A percentile compares a stretch with the other conserved stretches of the same genome.
phyloP scores from a whole-genome alignment of 1,139 yeast genomes.

The Magnusiomyces fungicola region DNA sequence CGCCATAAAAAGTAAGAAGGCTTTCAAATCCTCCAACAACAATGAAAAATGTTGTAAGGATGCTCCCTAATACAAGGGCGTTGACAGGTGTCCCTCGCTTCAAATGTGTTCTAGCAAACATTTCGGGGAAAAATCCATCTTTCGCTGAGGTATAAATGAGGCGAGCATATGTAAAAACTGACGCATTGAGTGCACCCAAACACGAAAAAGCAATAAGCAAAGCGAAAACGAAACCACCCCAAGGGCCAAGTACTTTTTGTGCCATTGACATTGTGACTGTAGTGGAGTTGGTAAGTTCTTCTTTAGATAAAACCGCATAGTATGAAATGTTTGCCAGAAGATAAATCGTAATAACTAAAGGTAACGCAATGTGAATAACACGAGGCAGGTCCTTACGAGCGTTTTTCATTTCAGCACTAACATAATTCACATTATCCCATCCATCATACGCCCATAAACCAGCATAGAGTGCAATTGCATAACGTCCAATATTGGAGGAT shows the following conservation, averaged over 20 bases:
- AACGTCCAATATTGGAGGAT: conserved; percentile 27
- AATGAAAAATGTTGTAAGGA: conserved; percentile 29
- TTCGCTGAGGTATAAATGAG: conserved; percentile 35
- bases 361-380: conserved; percentile 37
- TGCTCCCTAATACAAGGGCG: conserved; percentile 32
- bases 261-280: conserved; percentile 36
- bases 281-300: conserved; percentile 30
- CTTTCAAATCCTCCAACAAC: conserved; percentile 34
- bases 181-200: conserved; percentile 38
- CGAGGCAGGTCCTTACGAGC: conserved; percentile 35
- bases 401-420: conserved; percentile 37
- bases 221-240: conserved; percentile 32
- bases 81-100: conserved; percentile 32
- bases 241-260: conserved; percentile 26
- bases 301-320: conserved; percentile 32
- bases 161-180: conserved; percentile 34
- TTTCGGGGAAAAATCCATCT: conserved; percentile 32
- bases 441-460: conserved; percentile 42
- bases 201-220: conserved; percentile 35
- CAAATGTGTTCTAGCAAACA: conserved; percentile 26
- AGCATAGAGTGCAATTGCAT: conserved; percentile 37
- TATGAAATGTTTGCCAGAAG: conserved; percentile 35
- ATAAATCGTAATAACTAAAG: conserved; percentile 34
- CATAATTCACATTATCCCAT: conserved; percentile 40
- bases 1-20: conserved; percentile 36